Conservation (phyloP, 306 rosid genomes). For the Herpetospermum pedunculosum region DNA sequence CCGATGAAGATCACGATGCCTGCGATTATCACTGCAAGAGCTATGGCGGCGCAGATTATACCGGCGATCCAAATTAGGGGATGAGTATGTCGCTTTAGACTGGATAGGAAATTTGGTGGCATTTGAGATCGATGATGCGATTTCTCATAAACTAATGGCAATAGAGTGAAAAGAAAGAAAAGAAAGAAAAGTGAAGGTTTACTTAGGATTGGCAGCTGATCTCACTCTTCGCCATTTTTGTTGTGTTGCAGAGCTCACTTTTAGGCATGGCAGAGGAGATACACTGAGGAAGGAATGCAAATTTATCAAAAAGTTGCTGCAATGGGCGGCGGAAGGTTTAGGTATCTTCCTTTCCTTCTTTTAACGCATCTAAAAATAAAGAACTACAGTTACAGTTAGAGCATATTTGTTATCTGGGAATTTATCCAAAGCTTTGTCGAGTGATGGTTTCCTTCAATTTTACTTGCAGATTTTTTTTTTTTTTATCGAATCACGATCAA, state of each 20-base stretch:
- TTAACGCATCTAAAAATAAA: background rate
- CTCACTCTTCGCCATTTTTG: background rate
- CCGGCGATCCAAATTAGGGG: constrained; percentile 53
- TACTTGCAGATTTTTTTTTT: background rate
- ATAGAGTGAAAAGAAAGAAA: background rate
- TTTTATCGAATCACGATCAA: background rate
- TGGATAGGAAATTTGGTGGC: constrained; percentile 6
- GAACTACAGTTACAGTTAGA: background rate
- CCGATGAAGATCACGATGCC: constrained; percentile 50
- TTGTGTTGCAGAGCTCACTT: background rate
- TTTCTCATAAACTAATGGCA: background rate
- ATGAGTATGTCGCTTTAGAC: constrained; percentile 22
- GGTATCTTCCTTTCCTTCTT: constrained; percentile 47
- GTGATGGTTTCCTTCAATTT: background rate
- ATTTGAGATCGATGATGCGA: background rate
- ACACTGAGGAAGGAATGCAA: constrained; percentile 2
- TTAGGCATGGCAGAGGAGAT: background rate
- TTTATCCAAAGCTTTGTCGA: constrained; percentile 5
- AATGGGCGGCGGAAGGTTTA: constrained; percentile 66
- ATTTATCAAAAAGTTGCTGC: constrained; percentile 1
- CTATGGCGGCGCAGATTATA: constrained; percentile 46
- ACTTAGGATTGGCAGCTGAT: background rate
- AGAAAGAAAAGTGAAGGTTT: background rate
- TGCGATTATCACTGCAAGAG: constrained; percentile 33
- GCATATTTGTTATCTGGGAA: constrained; percentile 2